Evolutionary conservation across 2,329 filamentous ascomycete genomes (phyloP).

Genomic region (Ophiobolus disseminans): DNA sequence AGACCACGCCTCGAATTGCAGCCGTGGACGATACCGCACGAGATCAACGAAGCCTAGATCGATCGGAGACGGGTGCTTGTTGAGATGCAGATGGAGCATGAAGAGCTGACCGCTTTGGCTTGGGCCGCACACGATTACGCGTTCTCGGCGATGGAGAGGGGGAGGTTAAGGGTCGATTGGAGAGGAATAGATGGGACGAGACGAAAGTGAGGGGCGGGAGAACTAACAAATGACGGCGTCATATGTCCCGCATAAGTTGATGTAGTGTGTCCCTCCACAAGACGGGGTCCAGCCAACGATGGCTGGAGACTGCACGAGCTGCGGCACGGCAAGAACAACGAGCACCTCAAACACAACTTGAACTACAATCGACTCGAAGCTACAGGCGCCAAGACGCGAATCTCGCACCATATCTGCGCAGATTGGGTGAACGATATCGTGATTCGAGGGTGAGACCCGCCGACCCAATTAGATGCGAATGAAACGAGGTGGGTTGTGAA

Average conservation of each 20-base stretch:
- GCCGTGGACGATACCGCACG: not conserved
- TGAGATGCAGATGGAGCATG: slow-evolving; percentile 21
- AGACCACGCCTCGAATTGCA: not conserved
- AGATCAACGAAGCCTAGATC: not conserved
- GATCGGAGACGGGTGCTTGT: slow-evolving; percentile 11
- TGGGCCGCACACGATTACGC: slow-evolving; percentile 19
- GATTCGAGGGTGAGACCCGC: no score
- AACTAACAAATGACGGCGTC: slow-evolving; percentile 16
- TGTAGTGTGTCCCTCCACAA: slow-evolving; percentile 7
- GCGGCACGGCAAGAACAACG: slow-evolving; percentile 1
- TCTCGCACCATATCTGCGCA: no score
- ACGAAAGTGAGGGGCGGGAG: slow-evolving; percentile 27
- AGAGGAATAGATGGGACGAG: slow-evolving; percentile 2
- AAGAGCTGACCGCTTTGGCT: slow-evolving; percentile 12
- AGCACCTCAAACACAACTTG: not conserved
- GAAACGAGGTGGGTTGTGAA: slow-evolving; percentile 3
- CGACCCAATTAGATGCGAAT: slow-evolving; percentile 5
- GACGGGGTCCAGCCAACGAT: slow-evolving; percentile 7
- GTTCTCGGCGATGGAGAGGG: slow-evolving; percentile 19
- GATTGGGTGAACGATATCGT: no score
- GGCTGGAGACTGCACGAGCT: slow-evolving; percentile 16
- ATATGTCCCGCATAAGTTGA: slow-evolving; percentile 18
- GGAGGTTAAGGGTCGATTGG: slow-evolving; percentile 9
- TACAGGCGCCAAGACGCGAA: no score
- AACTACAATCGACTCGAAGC: slow-evolving; percentile 3